These are phyloP conservation scores for Hypoxylon sp. DNA, from an alignment of 2,329 filamentous ascomycete genomes.

Conservation along the genomic window DNA sequence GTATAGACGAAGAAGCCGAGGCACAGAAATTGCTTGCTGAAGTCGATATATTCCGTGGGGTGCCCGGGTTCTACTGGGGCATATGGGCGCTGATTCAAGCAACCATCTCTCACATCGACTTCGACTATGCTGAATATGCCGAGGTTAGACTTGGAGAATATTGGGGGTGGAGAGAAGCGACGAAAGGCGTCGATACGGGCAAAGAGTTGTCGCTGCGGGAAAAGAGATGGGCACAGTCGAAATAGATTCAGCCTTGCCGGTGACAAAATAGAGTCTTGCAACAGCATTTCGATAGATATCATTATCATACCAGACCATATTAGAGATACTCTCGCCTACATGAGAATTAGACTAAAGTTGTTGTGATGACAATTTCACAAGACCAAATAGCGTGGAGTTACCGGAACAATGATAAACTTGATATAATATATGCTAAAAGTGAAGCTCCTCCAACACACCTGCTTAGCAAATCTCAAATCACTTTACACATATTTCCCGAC, in stretches of 20 bases:
- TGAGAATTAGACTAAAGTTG: constrained; percentile 7
- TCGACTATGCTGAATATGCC: constrained; percentile 94
- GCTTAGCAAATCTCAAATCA: neutral
- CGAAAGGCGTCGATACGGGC: constrained; percentile 72
- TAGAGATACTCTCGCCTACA: constrained; percentile 9
- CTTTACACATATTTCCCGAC: neutral
- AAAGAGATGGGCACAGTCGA: constrained; percentile 78
- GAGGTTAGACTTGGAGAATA: constrained; percentile 90
- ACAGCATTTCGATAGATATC: constrained; percentile 27
- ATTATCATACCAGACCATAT: constrained; percentile 17
- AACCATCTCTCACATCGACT: constrained; percentile 94
- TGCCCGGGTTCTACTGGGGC: constrained; percentile 92
- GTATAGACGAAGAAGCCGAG: constrained; percentile 70
- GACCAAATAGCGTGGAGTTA: constrained; percentile 21
- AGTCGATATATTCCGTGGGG: constrained; percentile 88
- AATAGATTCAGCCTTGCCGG: constrained; percentile 47
- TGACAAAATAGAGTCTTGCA: neutral
- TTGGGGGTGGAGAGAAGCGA: constrained; percentile 88
- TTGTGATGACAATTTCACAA: constrained; percentile 9
- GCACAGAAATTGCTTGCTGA: constrained; percentile 80
- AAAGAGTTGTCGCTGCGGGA: constrained; percentile 75
- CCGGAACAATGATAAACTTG: neutral
- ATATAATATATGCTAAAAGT: neutral
- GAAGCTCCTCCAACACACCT: neutral
- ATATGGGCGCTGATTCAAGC: constrained; percentile 97